Percentiles rank a stretch among this genome's conserved stretches.
These are phyloP conservation scores for Pythium utonaiense DNA, from an alignment of 352 stramenopile species.

Conservation along the genomic window DNA sequence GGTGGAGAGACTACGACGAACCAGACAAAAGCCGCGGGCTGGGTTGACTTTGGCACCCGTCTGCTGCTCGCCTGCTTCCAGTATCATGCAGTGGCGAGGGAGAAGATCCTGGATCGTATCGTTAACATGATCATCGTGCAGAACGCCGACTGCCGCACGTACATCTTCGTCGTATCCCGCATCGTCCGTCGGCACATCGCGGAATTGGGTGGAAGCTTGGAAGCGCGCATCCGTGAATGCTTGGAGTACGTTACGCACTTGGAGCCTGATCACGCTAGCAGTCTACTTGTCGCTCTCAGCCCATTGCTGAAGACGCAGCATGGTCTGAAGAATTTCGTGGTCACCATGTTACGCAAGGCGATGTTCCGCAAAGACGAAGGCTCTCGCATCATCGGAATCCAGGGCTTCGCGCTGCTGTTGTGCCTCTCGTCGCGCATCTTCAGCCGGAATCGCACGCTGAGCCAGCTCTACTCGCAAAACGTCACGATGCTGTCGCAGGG, in stretches of 20 bases:
- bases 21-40: conserved; percentile 10
- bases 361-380: conserved; percentile 59
- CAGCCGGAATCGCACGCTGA: conserved; percentile 33
- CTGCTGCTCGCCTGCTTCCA: conserved; percentile 47
- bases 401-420: conserved; percentile 39
- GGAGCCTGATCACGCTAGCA: conserved; percentile 21
- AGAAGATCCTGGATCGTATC: conserved; percentile 36
- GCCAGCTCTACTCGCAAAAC: conserved; percentile 54
- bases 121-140: conserved; percentile 49
- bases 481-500: conserved; percentile 35
- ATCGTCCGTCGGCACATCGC: conserved; percentile 40
- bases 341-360: conserved; percentile 54
- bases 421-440: conserved; percentile 41
- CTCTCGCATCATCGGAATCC: conserved; percentile 47
- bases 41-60: conserved; percentile 40
- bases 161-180: conserved; percentile 32
- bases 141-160: conserved; percentile 21
- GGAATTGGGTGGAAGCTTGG: conserved; percentile 33
- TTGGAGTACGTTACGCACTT: conserved; percentile 55
- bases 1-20: neutral
- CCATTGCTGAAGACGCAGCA: conserved; percentile 36
- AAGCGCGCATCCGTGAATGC: conserved; percentile 37
- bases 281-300: conserved; percentile 34
- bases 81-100: conserved; percentile 28
- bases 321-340: conserved; percentile 41